phyloP scores from a whole-genome alignment of 2,329 filamentous ascomycete species.

The Botrytis paeoniae region DNA sequence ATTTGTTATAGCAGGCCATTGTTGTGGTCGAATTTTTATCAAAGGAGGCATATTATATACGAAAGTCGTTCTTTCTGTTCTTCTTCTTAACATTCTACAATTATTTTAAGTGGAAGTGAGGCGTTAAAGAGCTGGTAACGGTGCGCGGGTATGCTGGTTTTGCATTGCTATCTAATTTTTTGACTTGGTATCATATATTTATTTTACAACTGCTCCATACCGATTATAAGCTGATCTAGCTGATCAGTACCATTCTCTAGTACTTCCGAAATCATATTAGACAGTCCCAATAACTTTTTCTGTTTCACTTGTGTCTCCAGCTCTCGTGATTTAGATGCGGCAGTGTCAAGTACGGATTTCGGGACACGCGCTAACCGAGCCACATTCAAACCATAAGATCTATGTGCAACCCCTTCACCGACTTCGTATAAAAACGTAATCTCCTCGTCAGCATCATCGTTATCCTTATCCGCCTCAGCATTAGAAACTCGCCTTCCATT shows the following conservation, averaged over 20 bases:
- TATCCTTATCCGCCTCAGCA: conserved; percentile 40
- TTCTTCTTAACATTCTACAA: conserved; percentile 16
- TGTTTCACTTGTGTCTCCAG: conserved; percentile 71
- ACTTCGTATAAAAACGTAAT: conserved; percentile 96
- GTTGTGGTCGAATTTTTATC: conserved; percentile 8
- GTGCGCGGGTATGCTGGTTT: conserved; percentile 11
- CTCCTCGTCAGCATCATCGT: conserved; percentile 59
- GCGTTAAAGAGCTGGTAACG: conserved; percentile 12
- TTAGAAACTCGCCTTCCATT: conserved; percentile 33
- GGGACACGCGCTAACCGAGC: conserved; percentile 82
- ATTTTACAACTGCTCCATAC: conserved; percentile 56
- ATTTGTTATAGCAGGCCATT: conserved; percentile 15
- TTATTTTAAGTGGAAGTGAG: conserved; percentile 3
- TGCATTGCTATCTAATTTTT: conserved; percentile 27
- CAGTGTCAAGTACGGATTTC: conserved; percentile 70
- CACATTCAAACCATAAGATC: conserved; percentile 93
- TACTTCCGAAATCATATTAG: conserved; percentile 33
- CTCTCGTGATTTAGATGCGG: conserved; percentile 73
- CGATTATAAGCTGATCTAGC: conserved; percentile 34
- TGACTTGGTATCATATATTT: conserved; percentile 28
- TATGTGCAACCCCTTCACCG: conserved; percentile 83
- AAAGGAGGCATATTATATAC: conserved; percentile 10
- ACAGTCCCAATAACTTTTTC: conserved; percentile 50
- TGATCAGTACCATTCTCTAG: conserved; percentile 27
- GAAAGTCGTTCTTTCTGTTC: background rate